Evolutionary conservation across 805 yeast species (phyloP).

Genomic region (Blastobotrys robertii): DNA sequence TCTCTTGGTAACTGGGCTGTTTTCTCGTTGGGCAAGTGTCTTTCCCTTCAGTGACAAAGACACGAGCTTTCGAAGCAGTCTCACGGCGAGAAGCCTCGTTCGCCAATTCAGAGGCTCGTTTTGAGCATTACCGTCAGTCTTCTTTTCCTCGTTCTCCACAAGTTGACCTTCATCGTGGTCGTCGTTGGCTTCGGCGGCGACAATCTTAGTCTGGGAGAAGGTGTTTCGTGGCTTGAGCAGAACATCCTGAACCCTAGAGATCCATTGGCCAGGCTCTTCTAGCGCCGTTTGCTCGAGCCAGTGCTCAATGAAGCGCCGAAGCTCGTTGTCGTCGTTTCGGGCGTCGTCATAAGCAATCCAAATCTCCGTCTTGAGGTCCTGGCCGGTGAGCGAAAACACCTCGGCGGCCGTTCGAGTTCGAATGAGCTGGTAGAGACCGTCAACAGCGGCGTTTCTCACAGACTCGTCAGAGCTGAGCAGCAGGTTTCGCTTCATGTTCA

Average conservation of each 20-base stretch:
- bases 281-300: conserved; percentile 51
- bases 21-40: conserved; percentile 14
- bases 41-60: conserved; percentile 14
- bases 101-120: conserved; percentile 35
- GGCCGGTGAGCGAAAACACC: conserved; percentile 32
- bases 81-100: conserved; percentile 30
- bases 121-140: conserved; percentile 6
- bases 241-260: conserved; percentile 38
- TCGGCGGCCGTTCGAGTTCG: conserved; percentile 39
- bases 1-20: conserved; percentile 18
- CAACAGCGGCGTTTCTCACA: conserved; percentile 36
- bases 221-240: conserved; percentile 36
- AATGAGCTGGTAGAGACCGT: conserved; percentile 49
- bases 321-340: conserved; percentile 33
- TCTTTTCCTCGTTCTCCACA: conserved; percentile 33
- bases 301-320: conserved; percentile 39
- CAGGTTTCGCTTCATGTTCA: conserved; percentile 12
- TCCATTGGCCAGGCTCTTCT: conserved; percentile 42
- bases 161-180: conserved; percentile 17
- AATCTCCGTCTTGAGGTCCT: conserved; percentile 39
- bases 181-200: conserved; percentile 21
- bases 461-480: conserved; percentile 11
- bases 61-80: conserved; percentile 25
- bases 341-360: conserved; percentile 50
- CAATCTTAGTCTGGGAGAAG: conserved; percentile 21